These are phyloP conservation scores for Inga leiocalycina DNA, from an alignment of 306 rosid species.

Conservation along the genomic window DNA sequence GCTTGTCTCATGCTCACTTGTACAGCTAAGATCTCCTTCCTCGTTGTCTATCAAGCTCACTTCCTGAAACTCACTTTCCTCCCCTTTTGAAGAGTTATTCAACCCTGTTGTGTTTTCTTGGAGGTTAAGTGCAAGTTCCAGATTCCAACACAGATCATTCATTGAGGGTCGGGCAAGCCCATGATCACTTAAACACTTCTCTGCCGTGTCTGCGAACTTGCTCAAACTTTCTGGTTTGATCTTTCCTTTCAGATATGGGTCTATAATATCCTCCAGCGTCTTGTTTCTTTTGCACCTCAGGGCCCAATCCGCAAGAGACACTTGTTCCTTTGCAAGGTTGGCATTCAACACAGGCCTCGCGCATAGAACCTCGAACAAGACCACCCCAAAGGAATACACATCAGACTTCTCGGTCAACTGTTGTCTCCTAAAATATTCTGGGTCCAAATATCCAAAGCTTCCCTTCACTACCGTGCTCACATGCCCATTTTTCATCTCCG, in stretches of 20 bases:
- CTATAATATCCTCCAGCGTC: constrained; percentile 49
- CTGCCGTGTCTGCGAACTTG: constrained; percentile 55
- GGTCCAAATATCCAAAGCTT: constrained; percentile 63
- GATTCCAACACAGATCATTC: constrained; percentile 62
- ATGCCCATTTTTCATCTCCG: constrained; percentile 52
- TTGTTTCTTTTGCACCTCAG: constrained; percentile 50
- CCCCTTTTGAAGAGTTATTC: neutral
- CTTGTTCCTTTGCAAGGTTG: constrained; percentile 54
- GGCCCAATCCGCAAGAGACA: constrained; percentile 61
- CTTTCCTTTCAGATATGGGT: constrained; percentile 47
- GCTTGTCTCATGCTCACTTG: constrained; percentile 23
- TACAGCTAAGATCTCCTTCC: constrained; percentile 27
- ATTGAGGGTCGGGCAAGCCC: constrained; percentile 56
- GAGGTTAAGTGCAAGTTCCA: constrained; percentile 54
- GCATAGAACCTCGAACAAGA: constrained; percentile 51
- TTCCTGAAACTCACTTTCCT: constrained; percentile 34
- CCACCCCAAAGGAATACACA: constrained; percentile 64
- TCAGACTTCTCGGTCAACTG: constrained; percentile 63
- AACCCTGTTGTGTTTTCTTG: constrained; percentile 34
- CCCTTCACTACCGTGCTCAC: constrained; percentile 64
- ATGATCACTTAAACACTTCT: constrained; percentile 54
- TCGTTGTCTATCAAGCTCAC: constrained; percentile 26
- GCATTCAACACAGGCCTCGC: constrained; percentile 57
- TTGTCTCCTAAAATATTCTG: constrained; percentile 64
- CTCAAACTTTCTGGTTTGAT: constrained; percentile 51